Conservation (phyloP, 2,329 filamentous ascomycete genomes). For the Plectosphaerella cucumerina region DNA sequence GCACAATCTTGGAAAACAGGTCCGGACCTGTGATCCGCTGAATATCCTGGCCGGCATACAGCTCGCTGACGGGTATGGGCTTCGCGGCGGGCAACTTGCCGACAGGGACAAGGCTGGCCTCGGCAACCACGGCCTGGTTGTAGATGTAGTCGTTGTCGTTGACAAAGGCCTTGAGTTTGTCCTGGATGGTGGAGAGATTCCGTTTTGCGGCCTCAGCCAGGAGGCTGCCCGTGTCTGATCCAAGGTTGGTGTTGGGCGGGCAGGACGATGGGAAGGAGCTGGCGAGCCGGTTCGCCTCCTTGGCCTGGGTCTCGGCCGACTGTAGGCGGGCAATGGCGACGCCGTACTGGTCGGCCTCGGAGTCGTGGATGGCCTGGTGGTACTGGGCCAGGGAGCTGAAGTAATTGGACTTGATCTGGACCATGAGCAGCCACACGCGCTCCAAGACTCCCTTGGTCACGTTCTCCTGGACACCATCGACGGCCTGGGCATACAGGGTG, state of each 20-base stretch:
- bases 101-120: conserved; percentile 76
- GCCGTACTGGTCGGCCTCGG: conserved; percentile 83
- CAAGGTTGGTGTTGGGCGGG: conserved; percentile 77
- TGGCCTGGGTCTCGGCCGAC: conserved; percentile 72
- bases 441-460: conserved; percentile 89
- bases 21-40: conserved; percentile 95
- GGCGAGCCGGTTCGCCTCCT: conserved; percentile 72
- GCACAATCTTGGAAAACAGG: conserved; percentile 94
- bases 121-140: conserved; percentile 83
- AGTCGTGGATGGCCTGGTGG: conserved; percentile 87
- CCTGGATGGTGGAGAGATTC: conserved; percentile 75
- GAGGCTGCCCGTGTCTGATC: conserved; percentile 69
- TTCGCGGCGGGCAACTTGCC: conserved; percentile 93
- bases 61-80: conserved; percentile 91
- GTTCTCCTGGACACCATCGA: conserved; percentile 89
- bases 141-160: conserved; percentile 99
- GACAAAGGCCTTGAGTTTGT: conserved; percentile 68
- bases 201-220: conserved; percentile 81
- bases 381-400: conserved; percentile 87
- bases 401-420: conserved; percentile 77
- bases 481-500: conserved; percentile 80
- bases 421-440: conserved; percentile 83
- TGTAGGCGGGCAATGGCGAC: conserved; percentile 79
- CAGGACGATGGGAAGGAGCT: conserved; percentile 77
- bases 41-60: conserved; percentile 96